phyloP scores from a whole-genome alignment of 1,284 basidiomycete species.

The Sanghuangporus baumii region DNA sequence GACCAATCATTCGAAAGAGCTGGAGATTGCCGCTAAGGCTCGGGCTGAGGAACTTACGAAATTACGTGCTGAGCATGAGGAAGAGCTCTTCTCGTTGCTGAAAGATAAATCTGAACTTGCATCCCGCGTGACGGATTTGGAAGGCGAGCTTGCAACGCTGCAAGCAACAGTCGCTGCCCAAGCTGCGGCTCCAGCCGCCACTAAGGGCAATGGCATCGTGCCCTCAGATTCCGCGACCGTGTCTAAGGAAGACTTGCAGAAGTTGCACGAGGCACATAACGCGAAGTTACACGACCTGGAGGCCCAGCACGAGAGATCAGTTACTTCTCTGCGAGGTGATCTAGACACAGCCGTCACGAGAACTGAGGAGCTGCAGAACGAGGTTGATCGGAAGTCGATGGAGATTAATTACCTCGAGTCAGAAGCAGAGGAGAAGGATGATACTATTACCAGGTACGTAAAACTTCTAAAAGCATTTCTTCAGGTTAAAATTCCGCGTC shows the following conservation, averaged over 20 bases:
- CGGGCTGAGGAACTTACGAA: constrained; percentile 65
- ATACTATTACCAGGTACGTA: constrained; percentile 74
- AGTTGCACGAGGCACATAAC: constrained; percentile 75
- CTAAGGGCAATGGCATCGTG: constrained; percentile 50
- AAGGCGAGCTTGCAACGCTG: constrained; percentile 66
- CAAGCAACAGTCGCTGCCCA: constrained; percentile 50
- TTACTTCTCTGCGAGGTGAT: constrained; percentile 53
- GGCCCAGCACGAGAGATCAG: constrained; percentile 60
- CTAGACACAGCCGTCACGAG: constrained; percentile 51
- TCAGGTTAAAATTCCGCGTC: constrained; percentile 9
- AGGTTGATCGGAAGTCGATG: constrained; percentile 65
- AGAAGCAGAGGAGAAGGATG: constrained; percentile 68
- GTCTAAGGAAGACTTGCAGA: constrained; percentile 68
- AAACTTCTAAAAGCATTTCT: constrained; percentile 34
- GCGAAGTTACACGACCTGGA: constrained; percentile 74
- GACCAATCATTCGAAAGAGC: constrained; percentile 60
- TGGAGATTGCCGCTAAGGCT: constrained; percentile 62
- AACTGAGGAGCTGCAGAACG: constrained; percentile 51
- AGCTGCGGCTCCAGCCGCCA: constrained; percentile 31
- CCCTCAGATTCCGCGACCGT: constrained; percentile 45
- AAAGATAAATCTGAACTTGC: constrained; percentile 55
- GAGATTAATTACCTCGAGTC: constrained; percentile 73
- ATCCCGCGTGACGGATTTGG: constrained; percentile 59
- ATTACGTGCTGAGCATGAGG: constrained; percentile 52
- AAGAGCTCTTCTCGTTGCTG: constrained; percentile 47